Conservation (phyloP, 768 basidiomycete genomes). For the Pleurotus sapidus region DNA sequence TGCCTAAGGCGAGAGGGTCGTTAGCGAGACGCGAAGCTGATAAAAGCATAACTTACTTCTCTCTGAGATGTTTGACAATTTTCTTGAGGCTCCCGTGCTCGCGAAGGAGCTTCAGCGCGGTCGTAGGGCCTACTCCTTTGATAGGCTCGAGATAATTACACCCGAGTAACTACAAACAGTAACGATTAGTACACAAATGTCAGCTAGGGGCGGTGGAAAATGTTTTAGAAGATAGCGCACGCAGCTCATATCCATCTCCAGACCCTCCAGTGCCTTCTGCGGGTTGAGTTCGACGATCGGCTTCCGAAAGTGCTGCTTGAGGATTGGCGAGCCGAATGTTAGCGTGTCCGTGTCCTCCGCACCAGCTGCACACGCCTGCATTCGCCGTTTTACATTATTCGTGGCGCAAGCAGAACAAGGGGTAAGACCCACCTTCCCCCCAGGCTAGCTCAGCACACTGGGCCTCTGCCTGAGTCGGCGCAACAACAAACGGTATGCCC, state of each 20-base stretch:
- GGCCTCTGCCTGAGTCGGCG: slow-evolving; percentile 97
- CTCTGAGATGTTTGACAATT: slow-evolving; percentile 75
- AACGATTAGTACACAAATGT: background rate
- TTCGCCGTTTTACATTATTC: background rate
- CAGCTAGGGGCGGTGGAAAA: background rate
- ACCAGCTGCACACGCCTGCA: slow-evolving; percentile 95
- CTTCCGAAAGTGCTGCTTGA: slow-evolving; percentile 96
- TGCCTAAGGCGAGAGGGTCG: slow-evolving; percentile 17
- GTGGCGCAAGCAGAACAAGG: background rate
- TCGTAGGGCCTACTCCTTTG: slow-evolving; percentile 94
- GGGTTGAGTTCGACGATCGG: slow-evolving; percentile 90
- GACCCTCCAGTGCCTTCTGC: slow-evolving; percentile 77
- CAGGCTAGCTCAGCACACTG: slow-evolving; percentile 98
- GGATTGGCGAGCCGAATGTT: slow-evolving; percentile 88
- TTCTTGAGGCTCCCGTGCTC: slow-evolving; percentile 73
- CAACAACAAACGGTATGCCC: slow-evolving; percentile 95
- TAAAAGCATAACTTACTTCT: slow-evolving; percentile 49
- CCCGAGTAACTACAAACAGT: slow-evolving; percentile 93
- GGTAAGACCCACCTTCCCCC: slow-evolving; percentile 66
- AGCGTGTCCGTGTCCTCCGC: slow-evolving; percentile 99
- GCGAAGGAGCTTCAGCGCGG: slow-evolving; percentile 86
- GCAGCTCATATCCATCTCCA: slow-evolving; percentile 84
- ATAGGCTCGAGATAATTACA: slow-evolving; percentile 99
- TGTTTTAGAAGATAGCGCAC: background rate
- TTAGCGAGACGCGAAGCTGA: background rate